These are phyloP conservation scores for Plectosphaerella plurivora DNA, from an alignment of 2,329 filamentous ascomycete species.

Conservation along the genomic window DNA sequence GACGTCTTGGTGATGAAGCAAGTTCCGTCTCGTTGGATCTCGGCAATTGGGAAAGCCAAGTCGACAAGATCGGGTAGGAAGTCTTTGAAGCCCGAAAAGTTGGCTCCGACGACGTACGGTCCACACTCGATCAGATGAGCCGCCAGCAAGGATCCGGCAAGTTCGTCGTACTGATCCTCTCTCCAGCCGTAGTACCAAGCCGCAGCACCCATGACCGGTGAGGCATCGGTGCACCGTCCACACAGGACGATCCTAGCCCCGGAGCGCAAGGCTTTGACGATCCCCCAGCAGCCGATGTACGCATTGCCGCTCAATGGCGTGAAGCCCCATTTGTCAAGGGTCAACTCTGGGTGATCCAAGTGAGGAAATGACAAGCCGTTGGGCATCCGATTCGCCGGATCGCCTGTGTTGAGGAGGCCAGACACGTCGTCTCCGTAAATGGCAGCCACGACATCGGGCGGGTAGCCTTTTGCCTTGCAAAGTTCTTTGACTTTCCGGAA, in stretches of 20 bases:
- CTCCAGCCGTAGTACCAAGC: slow-evolving; percentile 48
- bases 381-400: not conserved
- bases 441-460: slow-evolving; percentile 4
- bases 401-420: not conserved
- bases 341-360: slow-evolving; percentile 22
- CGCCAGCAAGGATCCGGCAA: slow-evolving; percentile 40
- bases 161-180: slow-evolving; percentile 35
- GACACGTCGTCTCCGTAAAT: slow-evolving; percentile 5
- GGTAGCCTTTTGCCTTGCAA: slow-evolving; percentile 15
- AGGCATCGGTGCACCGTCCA: slow-evolving; percentile 37
- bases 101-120: slow-evolving; percentile 45
- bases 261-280: slow-evolving; percentile 28
- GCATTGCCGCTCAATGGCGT: slow-evolving; percentile 30
- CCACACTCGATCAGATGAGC: slow-evolving; percentile 48
- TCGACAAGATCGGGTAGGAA: slow-evolving; percentile 21
- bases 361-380: slow-evolving; percentile 16
- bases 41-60: slow-evolving; percentile 44
- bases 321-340: slow-evolving; percentile 18
- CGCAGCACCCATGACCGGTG: slow-evolving; percentile 45
- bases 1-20: slow-evolving; percentile 33
- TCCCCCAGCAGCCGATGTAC: slow-evolving; percentile 45
- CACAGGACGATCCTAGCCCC: slow-evolving; percentile 38
- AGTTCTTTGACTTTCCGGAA: slow-evolving; percentile 23
- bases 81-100: slow-evolving; percentile 40
- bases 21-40: slow-evolving; percentile 38